Percentiles rank a stretch among this genome's conserved stretches.
These are phyloP conservation scores for Vararia minispora DNA, from an alignment of 768 basidiomycete genomes.

Conservation along the genomic window DNA sequence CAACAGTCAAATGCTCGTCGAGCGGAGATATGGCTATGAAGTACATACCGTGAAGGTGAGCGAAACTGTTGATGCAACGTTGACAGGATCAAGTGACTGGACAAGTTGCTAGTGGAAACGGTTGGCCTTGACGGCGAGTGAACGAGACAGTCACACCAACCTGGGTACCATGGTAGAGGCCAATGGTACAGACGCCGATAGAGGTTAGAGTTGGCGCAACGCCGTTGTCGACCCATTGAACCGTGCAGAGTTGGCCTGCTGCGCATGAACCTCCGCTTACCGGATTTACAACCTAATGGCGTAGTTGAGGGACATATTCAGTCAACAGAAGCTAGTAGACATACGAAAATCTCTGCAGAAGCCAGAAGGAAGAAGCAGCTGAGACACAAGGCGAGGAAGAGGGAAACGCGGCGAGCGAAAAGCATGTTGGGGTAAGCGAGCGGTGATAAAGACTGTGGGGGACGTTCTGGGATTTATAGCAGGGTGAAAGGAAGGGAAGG, in stretches of 20 bases:
- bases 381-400: background rate
- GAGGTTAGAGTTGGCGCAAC: conserved; percentile 30
- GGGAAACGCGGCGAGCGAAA: background rate
- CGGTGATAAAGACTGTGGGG: too few species aligned
- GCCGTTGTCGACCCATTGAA: conserved; percentile 61
- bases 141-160: conserved; percentile 24
- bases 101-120: conserved; percentile 34
- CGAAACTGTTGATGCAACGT: conserved; percentile 37
- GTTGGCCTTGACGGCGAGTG: background rate
- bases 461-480: too few species aligned
- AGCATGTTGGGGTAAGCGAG: too few species aligned
- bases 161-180: conserved; percentile 44
- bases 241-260: conserved; percentile 40
- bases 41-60: conserved; percentile 44
- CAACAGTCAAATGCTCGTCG: background rate
- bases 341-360: conserved; percentile 8
- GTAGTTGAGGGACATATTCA: too few species aligned
- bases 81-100: conserved; percentile 43
- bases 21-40: background rate
- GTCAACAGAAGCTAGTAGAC: background rate
- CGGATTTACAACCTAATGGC: conserved; percentile 8
- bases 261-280: conserved; percentile 23
- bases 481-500: too few species aligned
- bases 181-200: conserved; percentile 44
- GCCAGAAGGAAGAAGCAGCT: background rate